phyloP scores from a whole-genome alignment of 805 yeast species.

The Nakazawaea populi region DNA sequence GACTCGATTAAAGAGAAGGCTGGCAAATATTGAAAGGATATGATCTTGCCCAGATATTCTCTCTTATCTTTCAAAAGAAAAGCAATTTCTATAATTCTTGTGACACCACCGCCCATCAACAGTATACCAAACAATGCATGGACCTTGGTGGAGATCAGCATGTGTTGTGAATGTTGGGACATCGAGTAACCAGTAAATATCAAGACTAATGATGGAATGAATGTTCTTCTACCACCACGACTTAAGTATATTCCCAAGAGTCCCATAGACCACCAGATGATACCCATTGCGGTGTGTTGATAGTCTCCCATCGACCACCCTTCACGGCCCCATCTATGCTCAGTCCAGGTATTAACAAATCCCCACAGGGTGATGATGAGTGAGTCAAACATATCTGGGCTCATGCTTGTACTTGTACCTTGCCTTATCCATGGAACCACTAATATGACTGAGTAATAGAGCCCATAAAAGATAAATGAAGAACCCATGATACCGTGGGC shows the following conservation, averaged over 20 bases:
- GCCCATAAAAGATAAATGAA: conserved; percentile 78
- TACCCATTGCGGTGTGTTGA: conserved; percentile 95
- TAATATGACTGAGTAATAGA: conserved; percentile 58
- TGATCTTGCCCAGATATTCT: conserved; percentile 36
- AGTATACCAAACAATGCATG: conserved; percentile 83
- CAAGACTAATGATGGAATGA: conserved; percentile 75
- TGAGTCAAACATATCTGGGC: conserved; percentile 86
- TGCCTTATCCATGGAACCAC: conserved; percentile 70
- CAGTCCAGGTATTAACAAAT: conserved; percentile 89
- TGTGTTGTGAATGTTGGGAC: conserved; percentile 81
- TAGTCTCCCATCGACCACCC: conserved; percentile 90
- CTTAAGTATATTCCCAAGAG: conserved; percentile 75
- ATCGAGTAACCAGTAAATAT: conserved; percentile 92
- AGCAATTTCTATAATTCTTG: conserved; percentile 73
- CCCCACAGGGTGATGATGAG: conserved; percentile 85
- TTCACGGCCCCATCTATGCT: conserved; percentile 90
- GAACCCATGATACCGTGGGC: conserved; percentile 98
- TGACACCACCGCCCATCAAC: conserved; percentile 71
- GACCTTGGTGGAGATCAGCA: conserved; percentile 76
- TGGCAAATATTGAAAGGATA: conserved; percentile 81
- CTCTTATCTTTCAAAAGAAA: conserved; percentile 65
- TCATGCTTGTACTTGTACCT: conserved; percentile 34
- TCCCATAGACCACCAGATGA: conserved; percentile 96
- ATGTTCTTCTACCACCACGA: conserved; percentile 60
- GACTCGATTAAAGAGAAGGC: conserved; percentile 73